These are phyloP conservation scores for Dichotomocladium elegans DNA, from an alignment of 371 early-diverging fungal genomes.

Conservation along the genomic window DNA sequence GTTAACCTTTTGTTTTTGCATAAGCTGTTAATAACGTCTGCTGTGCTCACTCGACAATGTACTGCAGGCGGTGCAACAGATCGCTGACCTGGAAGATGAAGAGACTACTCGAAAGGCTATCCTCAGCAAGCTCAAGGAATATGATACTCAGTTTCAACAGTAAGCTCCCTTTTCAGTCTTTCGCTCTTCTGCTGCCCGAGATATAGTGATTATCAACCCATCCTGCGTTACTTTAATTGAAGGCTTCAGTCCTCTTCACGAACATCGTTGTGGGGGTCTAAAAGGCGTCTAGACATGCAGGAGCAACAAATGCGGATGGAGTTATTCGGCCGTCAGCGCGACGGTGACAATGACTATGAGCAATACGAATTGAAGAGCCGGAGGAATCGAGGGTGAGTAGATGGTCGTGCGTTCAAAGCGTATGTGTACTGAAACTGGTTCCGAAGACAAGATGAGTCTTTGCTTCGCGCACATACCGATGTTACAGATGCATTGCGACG, in stretches of 20 bases:
- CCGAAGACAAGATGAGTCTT: slow-evolving; percentile 37
- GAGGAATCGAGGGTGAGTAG: slow-evolving; percentile 28
- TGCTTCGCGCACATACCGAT: slow-evolving; percentile 50
- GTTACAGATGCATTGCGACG: slow-evolving; percentile 64
- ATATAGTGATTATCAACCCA: not conserved
- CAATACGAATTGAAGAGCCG: slow-evolving; percentile 39
- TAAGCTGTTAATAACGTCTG: no score
- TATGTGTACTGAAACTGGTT: slow-evolving; percentile 11
- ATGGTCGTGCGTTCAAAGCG: no score
- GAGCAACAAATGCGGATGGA: slow-evolving; percentile 55
- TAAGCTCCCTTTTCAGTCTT: slow-evolving; percentile 33
- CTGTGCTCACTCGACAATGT: no score
- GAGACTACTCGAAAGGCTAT: slow-evolving; percentile 43
- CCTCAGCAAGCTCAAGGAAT: slow-evolving; percentile 45
- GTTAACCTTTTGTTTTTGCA: slow-evolving; percentile 14
- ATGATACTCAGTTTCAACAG: slow-evolving; percentile 59
- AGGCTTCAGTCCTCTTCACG: slow-evolving; percentile 52
- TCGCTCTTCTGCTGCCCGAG: not conserved
- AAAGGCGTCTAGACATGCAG: slow-evolving; percentile 51
- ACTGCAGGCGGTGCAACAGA: no score
- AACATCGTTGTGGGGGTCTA: slow-evolving; percentile 52
- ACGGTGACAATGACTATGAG: slow-evolving; percentile 31
- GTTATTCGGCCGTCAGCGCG: slow-evolving; percentile 41
- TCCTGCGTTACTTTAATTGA: not conserved
- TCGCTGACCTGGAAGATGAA: slow-evolving; percentile 62